Percentiles rank a stretch among this genome's conserved stretches.
Evolutionary conservation across 352 stramenopile species (phyloP).

Genomic region (Phytophthora hybrid): DNA sequence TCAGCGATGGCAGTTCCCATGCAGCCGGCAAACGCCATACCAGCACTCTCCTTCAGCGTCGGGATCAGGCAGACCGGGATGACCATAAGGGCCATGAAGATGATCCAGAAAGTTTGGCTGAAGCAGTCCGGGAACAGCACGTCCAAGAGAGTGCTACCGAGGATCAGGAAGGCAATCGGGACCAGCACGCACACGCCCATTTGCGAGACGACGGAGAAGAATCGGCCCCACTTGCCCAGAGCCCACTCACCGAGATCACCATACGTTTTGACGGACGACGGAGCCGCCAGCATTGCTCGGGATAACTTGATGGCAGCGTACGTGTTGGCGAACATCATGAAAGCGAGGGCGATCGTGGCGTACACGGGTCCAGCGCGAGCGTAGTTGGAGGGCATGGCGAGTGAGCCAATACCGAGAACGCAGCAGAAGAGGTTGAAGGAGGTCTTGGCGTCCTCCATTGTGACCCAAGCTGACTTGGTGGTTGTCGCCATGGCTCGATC

Average conservation of each 20-base stretch:
- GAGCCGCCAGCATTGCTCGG: slow-evolving; percentile 25
- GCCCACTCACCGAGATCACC: slow-evolving; percentile 27
- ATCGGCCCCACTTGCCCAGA: slow-evolving; percentile 24
- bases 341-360: slow-evolving; percentile 19
- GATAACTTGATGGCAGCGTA: slow-evolving; percentile 25
- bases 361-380: slow-evolving; percentile 22
- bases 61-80: slow-evolving; percentile 29
- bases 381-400: slow-evolving; percentile 32
- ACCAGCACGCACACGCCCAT: slow-evolving; percentile 30
- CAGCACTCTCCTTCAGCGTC: slow-evolving; percentile 29
- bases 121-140: slow-evolving; percentile 28
- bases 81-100: slow-evolving; percentile 31
- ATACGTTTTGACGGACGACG: slow-evolving; percentile 27
- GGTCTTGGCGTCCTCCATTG: slow-evolving; percentile 10
- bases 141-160: slow-evolving; percentile 28
- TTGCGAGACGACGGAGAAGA: slow-evolving; percentile 29
- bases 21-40: slow-evolving; percentile 27
- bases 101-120: slow-evolving; percentile 32
- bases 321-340: slow-evolving; percentile 32
- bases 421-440: slow-evolving; percentile 30
- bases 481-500: background rate
- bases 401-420: slow-evolving; percentile 28
- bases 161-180: slow-evolving; percentile 18
- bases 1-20: slow-evolving; percentile 29
- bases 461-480: background rate